Base-by-base conservation (phyloP, 306 rosid species). In the Rubus parviflorus region DNA sequence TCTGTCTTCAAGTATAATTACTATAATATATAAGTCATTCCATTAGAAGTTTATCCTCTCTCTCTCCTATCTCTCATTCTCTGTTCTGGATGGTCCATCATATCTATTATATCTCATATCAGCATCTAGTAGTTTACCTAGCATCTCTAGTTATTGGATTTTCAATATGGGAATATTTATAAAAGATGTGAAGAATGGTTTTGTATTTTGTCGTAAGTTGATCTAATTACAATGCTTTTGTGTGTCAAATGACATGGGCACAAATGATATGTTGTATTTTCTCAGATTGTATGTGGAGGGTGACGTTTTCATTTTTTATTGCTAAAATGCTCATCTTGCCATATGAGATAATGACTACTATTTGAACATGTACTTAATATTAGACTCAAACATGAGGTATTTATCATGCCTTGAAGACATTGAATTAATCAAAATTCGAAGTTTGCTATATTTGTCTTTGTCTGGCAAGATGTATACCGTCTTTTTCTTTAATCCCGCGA, bases 1-100 rank as follows among this genome's bases (percentile, higher is more conserved):
- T 82, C 85, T 75, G 58, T 41, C 17, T 25, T 78, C 45, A 25
- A 66, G 37, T 46, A 75, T 73, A 23, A 62, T 51, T 53, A 64
- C n/a, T 11, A 7, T 37, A 17, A 78, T 38, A 48, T 80, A 56
- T 20, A n/a, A 45, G 51, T 25, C 38, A 38, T 53, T 73, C 49
- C 41, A 15, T 73, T 73, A 19, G 25, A 63, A n/a, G 6, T 64
- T 19, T 42, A 63, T 6, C 16, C 23, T 25, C 17, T 23, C n/a
- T 41, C 42, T 23, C 22, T 15, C 56, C 3, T 25, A 15, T 19
- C 23, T 67, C 64, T 23, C 73, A 5, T 2, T 22, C 42, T 6
- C 35, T 71, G 30, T 69, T 46, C 23, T 8, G 25, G 16, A 15
- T 69, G 11, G 57, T 23, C 41, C 62, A 10, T 35, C 5, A 51